Evolutionary conservation across 2,329 filamentous ascomycete genomes (phyloP).

Genomic region (Onygena corvina): DNA sequence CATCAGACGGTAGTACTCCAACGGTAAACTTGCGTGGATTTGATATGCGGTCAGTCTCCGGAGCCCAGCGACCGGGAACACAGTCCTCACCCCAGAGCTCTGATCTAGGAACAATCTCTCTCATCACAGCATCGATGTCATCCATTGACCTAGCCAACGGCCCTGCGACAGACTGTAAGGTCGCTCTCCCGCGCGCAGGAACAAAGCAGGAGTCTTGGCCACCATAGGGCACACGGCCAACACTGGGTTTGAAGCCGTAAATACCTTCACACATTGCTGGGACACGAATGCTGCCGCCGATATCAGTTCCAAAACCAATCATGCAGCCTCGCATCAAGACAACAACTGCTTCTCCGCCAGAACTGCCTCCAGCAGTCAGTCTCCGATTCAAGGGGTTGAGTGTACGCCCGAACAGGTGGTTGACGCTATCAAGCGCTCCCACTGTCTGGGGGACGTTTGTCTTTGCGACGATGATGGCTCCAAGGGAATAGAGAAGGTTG

Average conservation of each 20-base stretch:
- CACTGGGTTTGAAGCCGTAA: slow-evolving; percentile 41
- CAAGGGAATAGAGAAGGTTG: slow-evolving; percentile 45
- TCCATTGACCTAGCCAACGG: slow-evolving; percentile 31
- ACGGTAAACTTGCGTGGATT: slow-evolving; percentile 29
- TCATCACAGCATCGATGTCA: slow-evolving; percentile 39
- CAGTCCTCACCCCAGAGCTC: slow-evolving; percentile 42
- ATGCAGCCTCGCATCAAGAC: slow-evolving; percentile 47
- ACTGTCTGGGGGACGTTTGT: slow-evolving; percentile 55
- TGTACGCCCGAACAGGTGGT: slow-evolving; percentile 50
- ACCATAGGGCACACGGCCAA: slow-evolving; percentile 40
- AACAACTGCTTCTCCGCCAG: slow-evolving; percentile 53
- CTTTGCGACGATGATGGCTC: slow-evolving; percentile 57
- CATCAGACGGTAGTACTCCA: slow-evolving; percentile 33
- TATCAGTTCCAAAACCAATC: slow-evolving; percentile 52
- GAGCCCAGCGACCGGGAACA: slow-evolving; percentile 33
- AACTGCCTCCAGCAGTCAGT: slow-evolving; percentile 52
- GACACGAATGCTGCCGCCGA: slow-evolving; percentile 38
- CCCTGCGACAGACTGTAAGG: slow-evolving; percentile 40
- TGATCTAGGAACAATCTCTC: slow-evolving; percentile 40
- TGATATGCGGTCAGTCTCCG: slow-evolving; percentile 17
- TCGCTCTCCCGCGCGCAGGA: slow-evolving; percentile 38
- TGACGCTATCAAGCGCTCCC: slow-evolving; percentile 45
- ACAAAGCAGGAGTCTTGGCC: slow-evolving; percentile 40
- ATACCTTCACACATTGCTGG: slow-evolving; percentile 42
- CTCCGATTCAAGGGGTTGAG: slow-evolving; percentile 52